Evolutionary conservation across 164 flowering plant species (phyloP).

Genomic region (Umbilicus rupestris): DNA sequence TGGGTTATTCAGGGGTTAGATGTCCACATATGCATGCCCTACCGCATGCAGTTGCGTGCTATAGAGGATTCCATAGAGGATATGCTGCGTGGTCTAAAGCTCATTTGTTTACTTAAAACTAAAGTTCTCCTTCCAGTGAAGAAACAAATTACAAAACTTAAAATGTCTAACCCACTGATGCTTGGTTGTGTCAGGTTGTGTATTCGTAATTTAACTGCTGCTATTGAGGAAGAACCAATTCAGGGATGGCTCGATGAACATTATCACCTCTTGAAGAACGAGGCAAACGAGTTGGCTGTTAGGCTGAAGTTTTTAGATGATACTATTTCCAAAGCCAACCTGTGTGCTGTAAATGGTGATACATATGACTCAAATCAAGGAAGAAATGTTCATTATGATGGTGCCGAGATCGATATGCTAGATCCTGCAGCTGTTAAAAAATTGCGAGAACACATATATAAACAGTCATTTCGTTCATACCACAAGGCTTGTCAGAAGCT

Average conservation of each 20-base stretch:
- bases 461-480: constrained; percentile 71
- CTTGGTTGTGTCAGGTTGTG: constrained; percentile 68
- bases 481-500: constrained; percentile 70
- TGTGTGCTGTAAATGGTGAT: constrained; percentile 35
- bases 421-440: constrained; percentile 48
- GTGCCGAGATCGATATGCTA: constrained; percentile 52
- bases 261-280: constrained; percentile 73
- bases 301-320: constrained; percentile 81
- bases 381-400: constrained; percentile 36
- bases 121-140: constrained; percentile 47
- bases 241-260: constrained; percentile 99
- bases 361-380: constrained; percentile 37
- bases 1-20: constrained; percentile 96
- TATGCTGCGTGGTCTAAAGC: constrained; percentile 78
- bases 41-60: constrained; percentile 83
- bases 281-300: constrained; percentile 81
- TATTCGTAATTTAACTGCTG: constrained; percentile 72
- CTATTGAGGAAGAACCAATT: constrained; percentile 95
- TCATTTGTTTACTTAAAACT: constrained; percentile 57
- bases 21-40: constrained; percentile 93
- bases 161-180: constrained; percentile 47
- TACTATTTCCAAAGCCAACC: constrained; percentile 25
- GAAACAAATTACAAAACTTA: constrained; percentile 51
- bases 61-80: constrained; percentile 96
- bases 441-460: constrained; percentile 66